Conservation (phyloP, 164 flowering plant genomes). For the Tetracentron sinense region DNA sequence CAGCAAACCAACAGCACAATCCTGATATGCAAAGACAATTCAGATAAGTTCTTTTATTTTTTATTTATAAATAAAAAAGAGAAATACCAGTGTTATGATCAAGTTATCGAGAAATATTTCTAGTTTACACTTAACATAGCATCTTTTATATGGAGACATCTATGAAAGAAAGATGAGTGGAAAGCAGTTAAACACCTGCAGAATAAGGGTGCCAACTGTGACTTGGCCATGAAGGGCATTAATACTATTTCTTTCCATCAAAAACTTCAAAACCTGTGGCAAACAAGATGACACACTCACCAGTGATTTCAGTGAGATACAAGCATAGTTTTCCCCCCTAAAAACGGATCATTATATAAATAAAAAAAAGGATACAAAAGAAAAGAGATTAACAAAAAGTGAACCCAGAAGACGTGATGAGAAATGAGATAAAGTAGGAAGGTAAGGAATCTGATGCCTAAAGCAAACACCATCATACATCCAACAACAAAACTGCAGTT, state of each 20-base stretch:
- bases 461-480: too few relatives aligned
- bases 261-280: constrained; percentile 80
- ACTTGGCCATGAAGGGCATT: constrained; percentile 95
- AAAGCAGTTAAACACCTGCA: constrained; percentile 57
- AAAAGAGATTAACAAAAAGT: too few relatives aligned
- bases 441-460: too few relatives aligned
- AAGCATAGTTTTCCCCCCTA: too few relatives aligned
- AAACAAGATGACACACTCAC: not conserved
- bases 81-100: not conserved
- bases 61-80: not conserved
- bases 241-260: constrained; percentile 91
- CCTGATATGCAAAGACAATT: constrained; percentile 43
- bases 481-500: too few relatives aligned
- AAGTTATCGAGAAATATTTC: not conserved
- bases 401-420: too few relatives aligned
- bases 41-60: not conserved
- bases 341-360: too few relatives aligned
- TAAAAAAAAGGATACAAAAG: too few relatives aligned
- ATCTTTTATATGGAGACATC: too few relatives aligned
- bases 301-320: not conserved
- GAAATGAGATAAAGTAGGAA: too few relatives aligned
- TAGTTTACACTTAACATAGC: not conserved
- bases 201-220: constrained; percentile 82
- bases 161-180: not conserved
- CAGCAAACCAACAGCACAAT: constrained; percentile 96